Percentiles rank a stretch among this genome's conserved stretches.
These are phyloP conservation scores for Ogataea parapolymorpha DNA, from an alignment of 805 yeast genomes.

Conservation along the genomic window DNA sequence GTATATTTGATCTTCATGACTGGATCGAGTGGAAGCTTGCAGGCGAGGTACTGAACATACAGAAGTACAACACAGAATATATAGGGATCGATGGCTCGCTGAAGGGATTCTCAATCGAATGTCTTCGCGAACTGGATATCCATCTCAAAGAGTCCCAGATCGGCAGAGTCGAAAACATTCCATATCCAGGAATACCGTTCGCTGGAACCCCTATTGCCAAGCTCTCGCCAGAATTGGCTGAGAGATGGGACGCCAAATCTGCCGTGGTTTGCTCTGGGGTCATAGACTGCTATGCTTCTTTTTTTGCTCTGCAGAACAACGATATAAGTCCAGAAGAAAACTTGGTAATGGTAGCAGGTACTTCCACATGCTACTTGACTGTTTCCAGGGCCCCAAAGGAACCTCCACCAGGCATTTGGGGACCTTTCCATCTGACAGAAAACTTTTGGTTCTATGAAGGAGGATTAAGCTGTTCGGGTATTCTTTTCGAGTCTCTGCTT, in stretches of 20 bases:
- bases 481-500: conserved; percentile 46
- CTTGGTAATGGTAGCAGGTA: conserved; percentile 56
- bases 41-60: conserved; percentile 1
- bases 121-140: conserved; percentile 12
- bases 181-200: conserved; percentile 25
- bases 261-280: conserved; percentile 41
- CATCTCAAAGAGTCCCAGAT: conserved; percentile 22
- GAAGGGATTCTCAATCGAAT: conserved; percentile 43
- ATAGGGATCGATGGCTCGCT: conserved; percentile 56
- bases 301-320: conserved; percentile 34
- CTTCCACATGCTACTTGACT: conserved; percentile 53
- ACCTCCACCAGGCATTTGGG: conserved; percentile 51
- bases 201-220: conserved; percentile 34
- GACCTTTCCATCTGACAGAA: conserved; percentile 45
- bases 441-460: conserved; percentile 43
- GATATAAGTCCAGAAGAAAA: conserved; percentile 16
- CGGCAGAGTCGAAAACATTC: conserved; percentile 28
- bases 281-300: conserved; percentile 59
- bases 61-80: conserved; percentile 1
- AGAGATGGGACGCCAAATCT: conserved; percentile 2
- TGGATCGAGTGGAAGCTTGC: conserved; percentile 33
- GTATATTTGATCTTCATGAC: conserved; percentile 52
- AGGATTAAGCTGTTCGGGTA: conserved; percentile 60
- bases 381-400: conserved; percentile 20
- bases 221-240: conserved; percentile 3